phyloP scores from a whole-genome alignment of 1,284 basidiomycete species.

The Cryptococcus neoformans region DNA sequence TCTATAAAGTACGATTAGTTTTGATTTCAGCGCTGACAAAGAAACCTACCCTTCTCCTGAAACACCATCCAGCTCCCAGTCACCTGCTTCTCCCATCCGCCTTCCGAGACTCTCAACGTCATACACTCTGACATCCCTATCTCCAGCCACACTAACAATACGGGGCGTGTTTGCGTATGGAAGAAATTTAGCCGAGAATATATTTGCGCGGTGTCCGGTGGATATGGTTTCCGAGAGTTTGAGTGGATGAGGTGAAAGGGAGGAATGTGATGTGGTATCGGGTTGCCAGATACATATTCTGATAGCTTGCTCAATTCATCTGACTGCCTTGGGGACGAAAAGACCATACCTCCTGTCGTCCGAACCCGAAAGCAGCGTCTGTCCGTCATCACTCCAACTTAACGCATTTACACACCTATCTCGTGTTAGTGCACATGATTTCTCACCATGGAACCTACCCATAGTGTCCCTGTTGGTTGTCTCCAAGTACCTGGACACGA shows the following conservation, averaged over 20 bases:
- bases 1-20: conserved; percentile 8
- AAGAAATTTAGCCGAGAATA: conserved; percentile 82
- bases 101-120: conserved; percentile 11
- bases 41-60: conserved; percentile 38
- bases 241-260: conserved; percentile 58
- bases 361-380: conserved; percentile 69
- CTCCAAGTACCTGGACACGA: conserved; percentile 39
- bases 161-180: conserved; percentile 53
- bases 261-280: conserved; percentile 7
- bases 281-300: conserved; percentile 65
- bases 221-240: conserved; percentile 60
- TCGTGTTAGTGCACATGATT: background rate
- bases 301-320: conserved; percentile 2
- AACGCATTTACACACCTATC: conserved; percentile 75
- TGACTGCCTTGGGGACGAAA: background rate
- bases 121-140: conserved; percentile 71
- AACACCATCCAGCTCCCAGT: conserved; percentile 26
- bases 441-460: conserved; percentile 23
- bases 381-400: conserved; percentile 74
- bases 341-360: conserved; percentile 74
- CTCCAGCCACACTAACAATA: conserved; percentile 69
- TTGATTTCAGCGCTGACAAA: background rate
- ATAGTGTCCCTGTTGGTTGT: conserved; percentile 25
- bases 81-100: background rate
- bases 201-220: conserved; percentile 80